phyloP scores from a whole-genome alignment of 2,329 filamentous ascomycete genomes.

The Dryadomyces quercus-mongolicae region DNA sequence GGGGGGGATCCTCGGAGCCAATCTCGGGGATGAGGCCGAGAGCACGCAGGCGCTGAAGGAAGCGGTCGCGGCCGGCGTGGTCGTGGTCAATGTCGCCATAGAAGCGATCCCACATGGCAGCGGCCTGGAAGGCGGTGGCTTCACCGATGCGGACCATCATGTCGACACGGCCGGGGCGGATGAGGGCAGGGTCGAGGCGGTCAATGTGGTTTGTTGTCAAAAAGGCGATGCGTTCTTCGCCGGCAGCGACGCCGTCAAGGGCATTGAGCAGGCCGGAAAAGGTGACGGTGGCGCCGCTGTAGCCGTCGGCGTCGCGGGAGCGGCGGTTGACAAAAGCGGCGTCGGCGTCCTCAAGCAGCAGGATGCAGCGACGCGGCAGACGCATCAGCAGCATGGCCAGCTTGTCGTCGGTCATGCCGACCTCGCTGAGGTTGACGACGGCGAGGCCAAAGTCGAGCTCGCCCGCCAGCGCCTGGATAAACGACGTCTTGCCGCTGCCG shows the following conservation, averaged over 20 bases:
- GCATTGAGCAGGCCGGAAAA: slow-evolving; percentile 85
- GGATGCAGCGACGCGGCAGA: slow-evolving; percentile 68
- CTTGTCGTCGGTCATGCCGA: slow-evolving; percentile 80
- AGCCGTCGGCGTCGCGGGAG: slow-evolving; percentile 68
- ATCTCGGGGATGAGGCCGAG: slow-evolving; percentile 51
- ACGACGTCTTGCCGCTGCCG: slow-evolving; percentile 87
- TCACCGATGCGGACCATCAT: slow-evolving; percentile 86
- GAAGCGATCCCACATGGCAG: slow-evolving; percentile 85
- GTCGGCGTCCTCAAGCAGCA: slow-evolving; percentile 82
- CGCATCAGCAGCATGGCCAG: slow-evolving; percentile 78
- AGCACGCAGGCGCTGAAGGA: slow-evolving; percentile 57
- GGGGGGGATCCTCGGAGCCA: slow-evolving; percentile 18
- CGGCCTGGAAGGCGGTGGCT: slow-evolving; percentile 74
- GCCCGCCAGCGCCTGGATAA: slow-evolving; percentile 91
- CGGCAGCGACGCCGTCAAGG: slow-evolving; percentile 83
- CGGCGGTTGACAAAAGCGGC: slow-evolving; percentile 78
- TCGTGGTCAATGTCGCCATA: slow-evolving; percentile 69
- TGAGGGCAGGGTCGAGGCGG: slow-evolving; percentile 74
- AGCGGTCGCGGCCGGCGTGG: slow-evolving; percentile 50
- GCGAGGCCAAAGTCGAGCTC: slow-evolving; percentile 86
- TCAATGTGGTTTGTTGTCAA: slow-evolving; percentile 92
- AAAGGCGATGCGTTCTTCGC: slow-evolving; percentile 88
- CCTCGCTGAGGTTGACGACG: slow-evolving; percentile 81
- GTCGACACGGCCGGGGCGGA: slow-evolving; percentile 85
- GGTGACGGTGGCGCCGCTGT: slow-evolving; percentile 77